A percentile compares a stretch with the other conserved stretches of the same genome.
Conservation (phyloP, 2,329 filamentous ascomycete genomes). For the Sporothrix brasiliensis region DNA sequence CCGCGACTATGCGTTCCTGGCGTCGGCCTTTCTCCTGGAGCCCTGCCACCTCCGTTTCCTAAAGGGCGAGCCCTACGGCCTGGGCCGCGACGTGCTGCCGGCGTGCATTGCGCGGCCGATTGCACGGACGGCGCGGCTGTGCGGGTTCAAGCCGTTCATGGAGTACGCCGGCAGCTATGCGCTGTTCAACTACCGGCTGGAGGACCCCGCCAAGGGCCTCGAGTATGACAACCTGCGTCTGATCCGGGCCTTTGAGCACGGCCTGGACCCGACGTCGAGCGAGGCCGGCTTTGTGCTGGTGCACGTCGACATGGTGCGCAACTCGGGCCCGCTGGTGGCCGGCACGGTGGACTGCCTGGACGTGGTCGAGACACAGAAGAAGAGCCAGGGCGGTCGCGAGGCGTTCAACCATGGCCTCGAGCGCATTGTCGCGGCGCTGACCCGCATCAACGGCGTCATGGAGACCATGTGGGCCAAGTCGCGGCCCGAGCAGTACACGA, state of each 20-base stretch:
- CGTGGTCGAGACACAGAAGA: constrained; percentile 39
- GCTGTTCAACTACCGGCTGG: constrained; percentile 67
- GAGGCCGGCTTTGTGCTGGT: constrained; percentile 96
- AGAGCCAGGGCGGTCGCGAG: constrained; percentile 49
- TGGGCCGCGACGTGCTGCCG: constrained; percentile 74
- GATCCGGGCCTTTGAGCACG: constrained; percentile 87
- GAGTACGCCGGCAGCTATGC: constrained; percentile 74
- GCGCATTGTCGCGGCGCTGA: constrained; percentile 64
- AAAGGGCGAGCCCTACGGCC: constrained; percentile 74
- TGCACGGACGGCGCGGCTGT: constrained; percentile 82
- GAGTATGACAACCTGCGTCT: constrained; percentile 73
- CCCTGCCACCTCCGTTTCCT: constrained; percentile 79
- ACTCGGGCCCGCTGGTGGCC: constrained; percentile 76
- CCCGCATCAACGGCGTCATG: constrained; percentile 77
- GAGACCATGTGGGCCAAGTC: constrained; percentile 88
- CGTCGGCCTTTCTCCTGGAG: constrained; percentile 87
- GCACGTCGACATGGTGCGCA: constrained; percentile 91
- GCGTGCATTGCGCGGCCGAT: constrained; percentile 77
- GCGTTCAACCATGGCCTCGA: constrained; percentile 66
- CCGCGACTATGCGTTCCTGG: constrained; percentile 87
- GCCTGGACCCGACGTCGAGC: constrained; percentile 81
- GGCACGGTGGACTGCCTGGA: constrained; percentile 71
- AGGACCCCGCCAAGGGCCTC: constrained; percentile 59
- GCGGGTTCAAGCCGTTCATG: constrained; percentile 89
- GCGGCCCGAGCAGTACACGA: constrained; percentile 79